These are phyloP conservation scores for Verbena officinalis DNA, from an alignment of 257 asterid species.

Conservation along the genomic window DNA sequence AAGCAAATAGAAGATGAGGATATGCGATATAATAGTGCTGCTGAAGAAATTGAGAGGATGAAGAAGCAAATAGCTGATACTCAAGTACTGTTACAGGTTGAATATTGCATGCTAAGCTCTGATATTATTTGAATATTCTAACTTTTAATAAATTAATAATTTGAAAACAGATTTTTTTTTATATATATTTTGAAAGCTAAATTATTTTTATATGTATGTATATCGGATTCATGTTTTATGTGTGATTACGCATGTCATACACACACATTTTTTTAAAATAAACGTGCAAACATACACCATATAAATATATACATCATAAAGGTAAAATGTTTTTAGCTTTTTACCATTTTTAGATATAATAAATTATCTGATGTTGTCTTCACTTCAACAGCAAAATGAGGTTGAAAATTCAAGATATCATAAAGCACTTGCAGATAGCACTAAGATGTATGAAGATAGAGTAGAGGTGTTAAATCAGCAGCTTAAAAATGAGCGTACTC, in stretches of 20 bases:
- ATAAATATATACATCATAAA: background rate
- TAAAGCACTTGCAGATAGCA: slow-evolving; percentile 68
- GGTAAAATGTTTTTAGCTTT: background rate
- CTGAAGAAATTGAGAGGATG: slow-evolving; percentile 55
- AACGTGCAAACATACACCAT: background rate
- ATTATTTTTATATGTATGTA: no score
- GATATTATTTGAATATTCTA: background rate
- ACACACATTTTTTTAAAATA: no score
- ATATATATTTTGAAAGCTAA: no score
- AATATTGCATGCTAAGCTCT: slow-evolving; percentile 21
- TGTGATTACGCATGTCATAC: no score
- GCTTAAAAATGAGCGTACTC: slow-evolving; percentile 53
- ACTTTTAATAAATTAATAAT: no score
- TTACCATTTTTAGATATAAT: slow-evolving; percentile 19
- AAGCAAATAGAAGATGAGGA: slow-evolving; percentile 56
- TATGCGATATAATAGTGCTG: slow-evolving; percentile 45
- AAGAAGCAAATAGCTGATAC: slow-evolving; percentile 55
- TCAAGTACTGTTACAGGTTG: slow-evolving; percentile 63
- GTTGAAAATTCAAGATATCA: slow-evolving; percentile 59
- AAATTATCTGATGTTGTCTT: slow-evolving; percentile 29
- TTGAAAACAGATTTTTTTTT: no score
- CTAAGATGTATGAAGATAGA: slow-evolving; percentile 77
- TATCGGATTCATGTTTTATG: no score
- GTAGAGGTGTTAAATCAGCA: slow-evolving; percentile 54
- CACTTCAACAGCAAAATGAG: slow-evolving; percentile 50